These are phyloP conservation scores for Ceratocystis ficicola DNA, from an alignment of 2,329 filamentous ascomycete genomes.

Conservation along the genomic window DNA sequence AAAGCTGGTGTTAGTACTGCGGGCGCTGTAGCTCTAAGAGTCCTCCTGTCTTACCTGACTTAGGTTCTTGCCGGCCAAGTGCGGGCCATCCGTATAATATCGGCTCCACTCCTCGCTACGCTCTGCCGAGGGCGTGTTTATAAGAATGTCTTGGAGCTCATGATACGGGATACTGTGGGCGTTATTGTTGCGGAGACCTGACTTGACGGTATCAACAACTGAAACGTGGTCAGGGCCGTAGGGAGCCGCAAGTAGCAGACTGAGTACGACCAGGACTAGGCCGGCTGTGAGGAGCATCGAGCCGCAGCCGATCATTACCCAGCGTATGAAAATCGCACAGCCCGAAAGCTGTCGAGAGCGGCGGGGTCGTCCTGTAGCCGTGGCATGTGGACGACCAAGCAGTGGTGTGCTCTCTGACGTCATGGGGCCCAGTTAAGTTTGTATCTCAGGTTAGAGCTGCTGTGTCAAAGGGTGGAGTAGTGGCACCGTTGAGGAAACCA, in stretches of 20 bases:
- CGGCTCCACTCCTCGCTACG: conserved; percentile 58
- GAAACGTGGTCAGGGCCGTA: conserved; percentile 8
- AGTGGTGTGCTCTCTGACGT: conserved; percentile 5
- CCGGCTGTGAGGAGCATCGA: not conserved
- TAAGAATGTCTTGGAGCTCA: conserved; percentile 44
- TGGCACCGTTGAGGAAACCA: not conserved
- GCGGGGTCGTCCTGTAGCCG: not conserved
- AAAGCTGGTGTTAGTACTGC: conserved; percentile 18
- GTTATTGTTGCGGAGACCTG: not conserved
- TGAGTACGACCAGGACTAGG: not conserved
- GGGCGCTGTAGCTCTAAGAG: not conserved
- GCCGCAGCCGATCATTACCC: conserved; percentile 6
- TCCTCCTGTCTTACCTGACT: conserved; percentile 43
- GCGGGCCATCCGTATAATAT: conserved; percentile 66
- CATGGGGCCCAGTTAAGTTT: not conserved
- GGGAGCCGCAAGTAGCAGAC: conserved; percentile 5
- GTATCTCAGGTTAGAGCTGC: too few species aligned
- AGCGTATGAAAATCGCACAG: not conserved
- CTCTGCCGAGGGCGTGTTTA: conserved; percentile 45
- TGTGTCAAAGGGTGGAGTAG: not conserved
- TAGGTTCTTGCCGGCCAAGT: conserved; percentile 65
- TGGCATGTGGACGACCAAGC: not conserved
- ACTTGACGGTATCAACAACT: conserved; percentile 9
- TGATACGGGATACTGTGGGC: conserved; percentile 30
- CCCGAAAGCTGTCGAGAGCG: not conserved